Conservation (phyloP, 1,284 basidiomycete species). For the Meripilus lineatus region DNA sequence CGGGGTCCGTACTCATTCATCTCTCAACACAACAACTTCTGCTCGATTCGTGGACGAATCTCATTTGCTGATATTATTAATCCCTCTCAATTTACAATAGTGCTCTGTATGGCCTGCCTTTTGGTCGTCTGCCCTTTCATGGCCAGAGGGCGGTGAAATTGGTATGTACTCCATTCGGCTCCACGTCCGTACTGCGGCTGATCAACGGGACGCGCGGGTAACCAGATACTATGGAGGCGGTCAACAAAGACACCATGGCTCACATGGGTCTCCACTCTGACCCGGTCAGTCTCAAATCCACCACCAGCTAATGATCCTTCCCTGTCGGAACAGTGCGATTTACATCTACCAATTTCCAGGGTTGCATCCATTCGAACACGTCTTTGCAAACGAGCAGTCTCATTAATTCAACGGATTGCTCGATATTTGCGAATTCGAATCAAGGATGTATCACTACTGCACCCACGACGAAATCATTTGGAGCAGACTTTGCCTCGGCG, state of each 20-base stretch:
- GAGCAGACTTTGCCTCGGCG: slow-evolving; percentile 51
- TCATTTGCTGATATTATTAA: slow-evolving; percentile 3
- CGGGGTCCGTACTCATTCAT: slow-evolving; percentile 34
- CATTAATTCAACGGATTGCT: slow-evolving; percentile 59
- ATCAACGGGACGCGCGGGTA: slow-evolving; percentile 23
- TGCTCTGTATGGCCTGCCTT: slow-evolving; percentile 75
- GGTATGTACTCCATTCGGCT: slow-evolving; percentile 8
- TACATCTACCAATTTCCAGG: slow-evolving; percentile 23
- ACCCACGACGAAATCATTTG: slow-evolving; percentile 52
- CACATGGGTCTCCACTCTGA: slow-evolving; percentile 70
- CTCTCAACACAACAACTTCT: background rate
- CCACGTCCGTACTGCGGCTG: background rate
- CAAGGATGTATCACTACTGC: slow-evolving; percentile 60
- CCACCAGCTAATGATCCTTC: background rate
- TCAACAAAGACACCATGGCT: slow-evolving; percentile 56
- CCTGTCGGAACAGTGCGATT: background rate
- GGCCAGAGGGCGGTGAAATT: slow-evolving; percentile 56
- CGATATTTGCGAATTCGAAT: slow-evolving; percentile 46
- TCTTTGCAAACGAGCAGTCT: slow-evolving; percentile 47
- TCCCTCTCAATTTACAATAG: slow-evolving; percentile 32
- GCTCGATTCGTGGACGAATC: background rate
- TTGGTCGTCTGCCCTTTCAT: slow-evolving; percentile 57
- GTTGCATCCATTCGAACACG: slow-evolving; percentile 46
- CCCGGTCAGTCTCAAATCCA: slow-evolving; percentile 24
- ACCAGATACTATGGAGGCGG: slow-evolving; percentile 76